Conservation (phyloP, 2,329 filamentous ascomycete species). For the Claviceps quebecensis region DNA sequence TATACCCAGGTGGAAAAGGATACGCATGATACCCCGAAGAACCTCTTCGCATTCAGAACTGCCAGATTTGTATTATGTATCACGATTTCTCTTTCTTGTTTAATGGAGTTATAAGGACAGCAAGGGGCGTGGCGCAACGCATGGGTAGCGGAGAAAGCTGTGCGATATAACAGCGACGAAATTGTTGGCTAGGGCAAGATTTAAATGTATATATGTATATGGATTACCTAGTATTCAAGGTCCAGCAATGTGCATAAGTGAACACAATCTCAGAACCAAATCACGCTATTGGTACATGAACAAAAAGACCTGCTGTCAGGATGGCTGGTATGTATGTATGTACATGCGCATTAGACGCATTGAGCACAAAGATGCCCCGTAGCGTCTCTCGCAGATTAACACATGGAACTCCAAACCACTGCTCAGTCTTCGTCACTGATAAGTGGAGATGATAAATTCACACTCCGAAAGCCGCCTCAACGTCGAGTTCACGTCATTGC, state of each 20-base stretch:
- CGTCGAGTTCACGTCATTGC: neutral
- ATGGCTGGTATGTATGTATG: neutral
- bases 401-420: neutral
- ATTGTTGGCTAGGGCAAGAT: neutral
- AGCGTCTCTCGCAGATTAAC: neutral
- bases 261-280: neutral
- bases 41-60: slow-evolving; percentile 11
- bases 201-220: neutral
- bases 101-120: neutral
- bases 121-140: neutral
- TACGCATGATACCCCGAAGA: slow-evolving; percentile 25
- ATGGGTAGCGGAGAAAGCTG: slow-evolving; percentile 1
- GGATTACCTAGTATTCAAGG: neutral
- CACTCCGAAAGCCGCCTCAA: neutral
- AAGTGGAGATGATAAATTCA: neutral
- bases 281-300: slow-evolving; percentile 1
- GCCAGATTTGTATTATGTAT: neutral
- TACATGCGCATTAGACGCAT: no score
- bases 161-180: no score
- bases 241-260: slow-evolving; percentile 1
- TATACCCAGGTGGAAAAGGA: slow-evolving; percentile 7
- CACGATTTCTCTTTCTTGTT: neutral
- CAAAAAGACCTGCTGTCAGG: no score
- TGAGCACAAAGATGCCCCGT: no score
- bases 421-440: neutral